Evolutionary conservation across 345 rosid species (phyloP).

Genomic region (Aethionema arabicum): DNA sequence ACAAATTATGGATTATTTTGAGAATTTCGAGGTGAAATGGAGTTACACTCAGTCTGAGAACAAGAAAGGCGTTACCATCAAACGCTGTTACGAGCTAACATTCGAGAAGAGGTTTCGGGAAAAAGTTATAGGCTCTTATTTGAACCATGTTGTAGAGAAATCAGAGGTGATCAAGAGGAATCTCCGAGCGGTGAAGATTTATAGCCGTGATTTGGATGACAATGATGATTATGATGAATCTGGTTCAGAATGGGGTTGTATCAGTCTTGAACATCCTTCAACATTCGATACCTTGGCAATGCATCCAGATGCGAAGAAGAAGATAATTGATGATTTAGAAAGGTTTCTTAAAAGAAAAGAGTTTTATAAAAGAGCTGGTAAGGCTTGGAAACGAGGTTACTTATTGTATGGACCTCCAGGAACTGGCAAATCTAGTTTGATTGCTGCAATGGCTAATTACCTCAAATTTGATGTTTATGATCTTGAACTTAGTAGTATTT

Average conservation of each 20-base stretch:
- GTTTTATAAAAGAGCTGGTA: conserved; percentile 51
- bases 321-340: conserved; percentile 45
- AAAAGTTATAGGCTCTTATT: conserved; percentile 30
- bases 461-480: conserved; percentile 57
- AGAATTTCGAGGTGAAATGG: conserved; percentile 38
- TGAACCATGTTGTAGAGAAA: conserved; percentile 33
- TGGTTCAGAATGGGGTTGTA: conserved; percentile 43
- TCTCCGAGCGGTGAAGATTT: conserved; percentile 41
- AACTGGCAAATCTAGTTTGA: conserved; percentile 59
- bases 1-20: conserved; percentile 37
- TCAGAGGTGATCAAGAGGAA: conserved; percentile 41
- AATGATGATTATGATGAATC: conserved; percentile 31
- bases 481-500: conserved; percentile 45
- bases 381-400: conserved; percentile 63
- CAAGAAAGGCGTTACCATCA: no score
- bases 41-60: conserved; percentile 25
- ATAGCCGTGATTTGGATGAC: conserved; percentile 33
- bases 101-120: conserved; percentile 46
- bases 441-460: conserved; percentile 65
- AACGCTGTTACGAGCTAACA: conserved; percentile 39
- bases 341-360: conserved; percentile 52
- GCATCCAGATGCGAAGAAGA: conserved; percentile 42
- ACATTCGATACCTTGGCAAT: conserved; percentile 53
- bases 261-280: conserved; percentile 52
- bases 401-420: conserved; percentile 61